These are phyloP conservation scores for Silene conica DNA, from an alignment of 148 eudicot species.

Conservation along the genomic window DNA sequence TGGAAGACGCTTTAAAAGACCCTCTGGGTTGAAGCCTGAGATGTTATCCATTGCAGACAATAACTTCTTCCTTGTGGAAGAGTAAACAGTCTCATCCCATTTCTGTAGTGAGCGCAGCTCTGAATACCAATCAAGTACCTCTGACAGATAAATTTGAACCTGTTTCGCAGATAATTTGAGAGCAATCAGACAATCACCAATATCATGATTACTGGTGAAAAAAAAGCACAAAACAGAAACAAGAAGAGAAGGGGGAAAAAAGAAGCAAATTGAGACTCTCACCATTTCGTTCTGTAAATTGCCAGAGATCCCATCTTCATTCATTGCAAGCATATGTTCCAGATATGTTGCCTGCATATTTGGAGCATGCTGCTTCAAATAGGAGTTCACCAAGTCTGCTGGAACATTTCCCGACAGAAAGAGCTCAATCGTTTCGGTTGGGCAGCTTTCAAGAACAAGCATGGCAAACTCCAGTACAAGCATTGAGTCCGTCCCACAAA, in stretches of 20 bases:
- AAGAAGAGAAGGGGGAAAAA: neutral
- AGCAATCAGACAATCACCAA: slow-evolving; percentile 7
- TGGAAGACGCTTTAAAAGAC: slow-evolving; percentile 80
- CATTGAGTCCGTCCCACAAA: slow-evolving; percentile 85
- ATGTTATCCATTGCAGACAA: slow-evolving; percentile 82
- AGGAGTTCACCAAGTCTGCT: slow-evolving; percentile 91
- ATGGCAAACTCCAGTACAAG: slow-evolving; percentile 91
- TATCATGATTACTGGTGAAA: neutral
- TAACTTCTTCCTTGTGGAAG: slow-evolving; percentile 84
- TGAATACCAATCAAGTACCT: slow-evolving; percentile 91
- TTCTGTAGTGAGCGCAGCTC: slow-evolving; percentile 64
- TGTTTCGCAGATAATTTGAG: slow-evolving; percentile 19
- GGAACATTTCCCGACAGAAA: slow-evolving; percentile 90
- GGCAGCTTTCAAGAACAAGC: slow-evolving; percentile 93
- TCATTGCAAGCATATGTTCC: slow-evolving; percentile 87
- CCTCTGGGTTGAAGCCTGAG: slow-evolving; percentile 81
- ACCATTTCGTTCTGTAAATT: slow-evolving; percentile 99
- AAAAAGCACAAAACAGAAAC: neutral
- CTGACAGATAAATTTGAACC: slow-evolving; percentile 97
- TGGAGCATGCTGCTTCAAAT: slow-evolving; percentile 96
- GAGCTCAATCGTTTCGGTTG: slow-evolving; percentile 88
- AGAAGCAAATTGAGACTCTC: slow-evolving; percentile 10
- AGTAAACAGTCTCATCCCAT: slow-evolving; percentile 81
- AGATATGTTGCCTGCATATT: slow-evolving; percentile 92
- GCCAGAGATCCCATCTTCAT: slow-evolving; percentile 85